Evolutionary conservation across 176 grass and related monocot genomes (phyloP).

Genomic region (Tuctoria greenei): DNA sequence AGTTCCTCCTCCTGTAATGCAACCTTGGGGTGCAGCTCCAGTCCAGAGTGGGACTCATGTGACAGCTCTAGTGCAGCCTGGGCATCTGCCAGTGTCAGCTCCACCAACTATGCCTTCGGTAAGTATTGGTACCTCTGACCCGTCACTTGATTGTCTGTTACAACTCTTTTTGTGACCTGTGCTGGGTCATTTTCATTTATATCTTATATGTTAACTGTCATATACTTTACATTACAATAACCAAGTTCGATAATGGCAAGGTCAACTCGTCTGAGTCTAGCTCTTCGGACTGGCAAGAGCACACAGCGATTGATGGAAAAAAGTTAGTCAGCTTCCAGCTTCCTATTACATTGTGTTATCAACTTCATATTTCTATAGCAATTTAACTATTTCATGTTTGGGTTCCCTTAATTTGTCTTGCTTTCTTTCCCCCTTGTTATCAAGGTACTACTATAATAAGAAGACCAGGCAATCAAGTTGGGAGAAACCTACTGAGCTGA

Average conservation of each 20-base stretch:
- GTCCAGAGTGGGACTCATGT: constrained; percentile 48
- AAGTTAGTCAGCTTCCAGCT: constrained; percentile 52
- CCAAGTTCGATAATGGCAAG: constrained; percentile 60
- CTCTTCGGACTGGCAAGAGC: constrained; percentile 93
- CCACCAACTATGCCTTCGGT: constrained; percentile 38
- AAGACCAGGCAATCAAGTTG: constrained; percentile 93
- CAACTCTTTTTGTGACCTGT: background rate
- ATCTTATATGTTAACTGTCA: constrained; percentile 6
- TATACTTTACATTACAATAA: constrained; percentile 41
- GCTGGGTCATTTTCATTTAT: constrained; percentile 28
- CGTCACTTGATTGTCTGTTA: background rate
- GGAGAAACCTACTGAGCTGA: constrained; percentile 93
- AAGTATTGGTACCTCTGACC: constrained; percentile 25
- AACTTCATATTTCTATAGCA: constrained; percentile 3
- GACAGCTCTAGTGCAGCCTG: constrained; percentile 49
- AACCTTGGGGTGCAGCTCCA: constrained; percentile 61
- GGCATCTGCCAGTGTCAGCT: constrained; percentile 49
- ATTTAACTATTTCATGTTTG: constrained; percentile 18
- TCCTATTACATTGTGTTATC: constrained; percentile 2
- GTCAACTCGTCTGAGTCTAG: constrained; percentile 50
- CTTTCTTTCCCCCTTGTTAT: constrained; percentile 13
- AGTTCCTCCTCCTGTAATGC: constrained; percentile 48
- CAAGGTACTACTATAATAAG: constrained; percentile 98
- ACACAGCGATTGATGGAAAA: constrained; percentile 79
- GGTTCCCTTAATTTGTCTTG: constrained; percentile 10